Base-by-base conservation (phyloP, 2,329 filamentous ascomycete genomes). In the Ceratocystis papillata region DNA sequence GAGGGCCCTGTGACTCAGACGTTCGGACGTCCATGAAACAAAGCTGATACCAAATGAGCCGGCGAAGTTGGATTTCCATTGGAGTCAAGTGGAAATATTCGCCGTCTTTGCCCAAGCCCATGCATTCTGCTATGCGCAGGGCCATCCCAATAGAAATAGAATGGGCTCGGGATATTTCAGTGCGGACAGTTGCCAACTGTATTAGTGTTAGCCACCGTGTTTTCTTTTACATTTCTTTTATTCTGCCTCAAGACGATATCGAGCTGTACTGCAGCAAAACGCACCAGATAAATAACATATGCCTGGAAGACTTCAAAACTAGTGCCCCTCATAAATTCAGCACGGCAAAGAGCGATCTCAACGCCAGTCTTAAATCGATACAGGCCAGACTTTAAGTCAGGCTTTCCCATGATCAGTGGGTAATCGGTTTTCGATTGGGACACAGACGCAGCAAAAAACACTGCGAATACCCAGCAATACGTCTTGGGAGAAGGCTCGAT, bases 1-100 rank as follows among this genome's bases (percentile, higher is more conserved):
- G 80, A 7, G 88, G 88, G 0, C 87, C 88, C 69, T 89, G 87
- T 1, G 85, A 83, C 74, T 91, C 88, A 71, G 84, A 88, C 0
- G 87, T 90, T 48, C 87, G 80, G 66, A 90, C 81, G 72, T 91
- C 88, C 7, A 92, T 78, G 72, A 89, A 89, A 73, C 87, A 90
- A 22, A 92, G 79, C 71, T 91, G 87, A 72, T 90, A 86, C 88
- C 88, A 91, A 44, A 90, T 79, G 48, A 90, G 76, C 3, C 88
- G 83, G 12, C 88, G 83, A 2, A 90, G 79, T 64, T 91, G 87
- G 0, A 84, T 85, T 70, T 91, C 87, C 2, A 90, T 76, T 0
- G 87, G 81, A 2, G 80, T 82, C 66, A 87, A 79, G 1, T 82
- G 83, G 71, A 88, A 90, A 8, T 81, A 79, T 55, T 83, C 81